Evolutionary conservation across 345 rosid genomes (phyloP).

Genomic region (Arabidopsis suecica): DNA sequence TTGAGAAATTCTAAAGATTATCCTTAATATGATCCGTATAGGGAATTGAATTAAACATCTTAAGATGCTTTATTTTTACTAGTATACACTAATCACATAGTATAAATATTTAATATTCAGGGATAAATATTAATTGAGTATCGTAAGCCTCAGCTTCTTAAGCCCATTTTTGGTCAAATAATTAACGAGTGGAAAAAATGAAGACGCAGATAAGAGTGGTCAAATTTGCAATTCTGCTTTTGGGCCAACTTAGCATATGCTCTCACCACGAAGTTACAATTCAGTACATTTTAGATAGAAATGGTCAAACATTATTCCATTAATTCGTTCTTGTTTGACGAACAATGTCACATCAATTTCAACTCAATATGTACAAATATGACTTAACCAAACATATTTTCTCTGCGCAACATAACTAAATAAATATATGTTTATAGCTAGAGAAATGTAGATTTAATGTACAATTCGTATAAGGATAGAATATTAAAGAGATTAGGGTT

Average conservation of each 20-base stretch:
- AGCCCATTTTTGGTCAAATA: slow-evolving; percentile 29
- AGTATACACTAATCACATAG: not conserved
- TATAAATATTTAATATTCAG: not conserved
- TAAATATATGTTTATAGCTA: not conserved
- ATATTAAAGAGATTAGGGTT: not conserved
- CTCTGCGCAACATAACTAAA: not conserved
- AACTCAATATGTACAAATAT: not conserved
- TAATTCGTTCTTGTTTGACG: not conserved
- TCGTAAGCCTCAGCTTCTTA: not conserved
- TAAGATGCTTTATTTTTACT: slow-evolving; percentile 4
- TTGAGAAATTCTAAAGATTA: slow-evolving; percentile 9
- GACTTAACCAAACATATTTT: not conserved
- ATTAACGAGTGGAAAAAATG: slow-evolving; percentile 11
- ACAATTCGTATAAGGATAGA: not conserved
- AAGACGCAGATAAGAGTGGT: slow-evolving; percentile 25
- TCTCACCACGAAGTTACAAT: slow-evolving; percentile 17
- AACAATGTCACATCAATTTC: not conserved
- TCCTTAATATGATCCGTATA: not conserved
- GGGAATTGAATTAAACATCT: not conserved
- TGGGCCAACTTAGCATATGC: slow-evolving; percentile 25
- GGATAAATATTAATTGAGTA: not conserved
- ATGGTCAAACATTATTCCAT: slow-evolving; percentile 14
- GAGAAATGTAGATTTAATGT: not conserved
- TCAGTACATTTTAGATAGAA: not conserved
- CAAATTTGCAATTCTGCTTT: slow-evolving; percentile 25